phyloP scores from a whole-genome alignment of 129 eudicot genomes.

The Erigeron canadensis region DNA sequence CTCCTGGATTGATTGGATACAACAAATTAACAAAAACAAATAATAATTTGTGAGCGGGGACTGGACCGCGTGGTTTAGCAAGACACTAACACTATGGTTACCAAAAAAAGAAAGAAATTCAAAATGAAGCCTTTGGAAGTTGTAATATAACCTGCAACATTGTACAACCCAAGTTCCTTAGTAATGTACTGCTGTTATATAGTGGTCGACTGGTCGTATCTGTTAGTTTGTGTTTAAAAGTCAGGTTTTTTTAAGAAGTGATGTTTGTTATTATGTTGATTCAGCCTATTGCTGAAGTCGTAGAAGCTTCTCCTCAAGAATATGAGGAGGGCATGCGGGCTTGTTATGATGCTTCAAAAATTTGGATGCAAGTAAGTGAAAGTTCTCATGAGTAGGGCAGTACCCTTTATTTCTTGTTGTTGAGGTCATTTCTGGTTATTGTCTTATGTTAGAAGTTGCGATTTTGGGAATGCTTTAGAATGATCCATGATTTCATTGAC shows the following conservation, averaged over 20 bases:
- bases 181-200: not conserved
- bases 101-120: too few species aligned
- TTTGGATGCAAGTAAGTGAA: constrained; percentile 80
- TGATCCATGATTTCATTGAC: not conserved
- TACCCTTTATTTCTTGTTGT: not conserved
- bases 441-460: not conserved
- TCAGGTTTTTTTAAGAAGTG: constrained; percentile 1
- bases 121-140: too few species aligned
- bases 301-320: constrained; percentile 71
- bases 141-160: too few species aligned
- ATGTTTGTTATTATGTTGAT: constrained; percentile 25
- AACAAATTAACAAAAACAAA: too few species aligned
- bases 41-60: too few species aligned
- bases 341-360: constrained; percentile 71
- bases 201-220: constrained; percentile 3
- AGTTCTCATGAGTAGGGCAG: constrained; percentile 8
- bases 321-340: constrained; percentile 82
- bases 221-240: not conserved
- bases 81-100: too few species aligned
- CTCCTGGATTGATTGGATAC: too few species aligned
- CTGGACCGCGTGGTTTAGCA: too few species aligned
- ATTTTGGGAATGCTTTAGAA: not conserved
- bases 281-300: constrained; percentile 82
- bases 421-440: not conserved
- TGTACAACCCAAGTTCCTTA: not conserved